Percentiles rank a stretch among this genome's conserved stretches.
Conservation (phyloP, 495 filamentous ascomycete genomes). For the Alectoria sarmentosa region DNA sequence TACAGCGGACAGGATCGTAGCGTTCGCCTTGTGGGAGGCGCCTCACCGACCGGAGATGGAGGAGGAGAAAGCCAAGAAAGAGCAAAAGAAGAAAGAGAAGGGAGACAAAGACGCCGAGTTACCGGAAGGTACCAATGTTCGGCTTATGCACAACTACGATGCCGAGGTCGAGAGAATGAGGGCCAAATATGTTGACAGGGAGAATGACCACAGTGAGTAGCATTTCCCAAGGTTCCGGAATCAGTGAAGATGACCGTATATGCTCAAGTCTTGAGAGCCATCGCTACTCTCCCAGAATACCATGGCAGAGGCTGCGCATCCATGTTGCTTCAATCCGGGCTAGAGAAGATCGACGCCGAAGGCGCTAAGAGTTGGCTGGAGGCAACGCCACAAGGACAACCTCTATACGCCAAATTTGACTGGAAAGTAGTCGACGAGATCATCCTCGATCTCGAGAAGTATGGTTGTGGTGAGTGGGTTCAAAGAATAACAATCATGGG, state of each 20-base stretch:
- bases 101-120: not conserved
- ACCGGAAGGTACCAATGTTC: slow-evolving; percentile 13
- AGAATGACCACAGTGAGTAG: slow-evolving; percentile 21
- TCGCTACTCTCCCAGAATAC: slow-evolving; percentile 33
- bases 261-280: slow-evolving; percentile 19
- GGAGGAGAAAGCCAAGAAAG: slow-evolving; percentile 5
- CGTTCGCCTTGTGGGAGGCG: slow-evolving; percentile 16
- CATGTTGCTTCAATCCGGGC: slow-evolving; percentile 28
- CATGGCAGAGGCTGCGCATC: slow-evolving; percentile 31
- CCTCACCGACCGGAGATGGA: slow-evolving; percentile 1
- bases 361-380: slow-evolving; percentile 31
- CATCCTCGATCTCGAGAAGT: slow-evolving; percentile 28
- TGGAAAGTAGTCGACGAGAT: slow-evolving; percentile 33
- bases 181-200: slow-evolving; percentile 19
- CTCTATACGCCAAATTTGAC: slow-evolving; percentile 33
- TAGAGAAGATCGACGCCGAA: slow-evolving; percentile 28
- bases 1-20: slow-evolving; percentile 1
- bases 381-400: slow-evolving; percentile 30
- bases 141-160: slow-evolving; percentile 17
- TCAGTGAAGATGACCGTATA: not conserved
- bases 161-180: slow-evolving; percentile 17
- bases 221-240: not conserved
- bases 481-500: slow-evolving; percentile 30
- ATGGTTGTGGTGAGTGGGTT: slow-evolving; percentile 25
- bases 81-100: slow-evolving; percentile 1